Evolutionary conservation across 306 rosid genomes (phyloP).

Genomic region (Crotalaria pallida): DNA sequence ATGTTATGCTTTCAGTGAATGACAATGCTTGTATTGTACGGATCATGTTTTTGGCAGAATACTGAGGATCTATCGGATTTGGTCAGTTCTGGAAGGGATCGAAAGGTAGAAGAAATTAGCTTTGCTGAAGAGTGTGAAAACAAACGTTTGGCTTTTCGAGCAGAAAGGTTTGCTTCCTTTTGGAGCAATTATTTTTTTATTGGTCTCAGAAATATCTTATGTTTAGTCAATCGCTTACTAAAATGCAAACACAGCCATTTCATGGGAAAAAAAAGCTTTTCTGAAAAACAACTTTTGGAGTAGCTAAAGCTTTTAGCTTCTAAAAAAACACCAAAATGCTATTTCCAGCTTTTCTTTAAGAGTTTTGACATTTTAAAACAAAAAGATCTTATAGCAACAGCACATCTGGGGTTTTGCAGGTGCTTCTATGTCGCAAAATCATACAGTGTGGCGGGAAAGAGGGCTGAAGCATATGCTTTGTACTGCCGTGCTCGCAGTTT

Average conservation of each 20-base stretch:
- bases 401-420: slow-evolving; percentile 36
- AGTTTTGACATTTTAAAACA: background rate
- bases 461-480: slow-evolving; percentile 87
- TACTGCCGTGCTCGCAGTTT: slow-evolving; percentile 57
- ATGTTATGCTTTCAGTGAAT: slow-evolving; percentile 19
- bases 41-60: slow-evolving; percentile 57
- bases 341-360: background rate
- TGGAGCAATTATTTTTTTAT: slow-evolving; percentile 3
- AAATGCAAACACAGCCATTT: background rate
- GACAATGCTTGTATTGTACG: slow-evolving; percentile 7
- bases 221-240: slow-evolving; percentile 5
- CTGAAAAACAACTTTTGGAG: background rate
- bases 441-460: slow-evolving; percentile 85
- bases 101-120: slow-evolving; percentile 64
- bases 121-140: slow-evolving; percentile 66
- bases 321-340: too few species aligned
- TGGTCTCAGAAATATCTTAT: background rate
- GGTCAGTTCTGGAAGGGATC: slow-evolving; percentile 89
- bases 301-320: background rate
- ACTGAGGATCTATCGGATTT: slow-evolving; percentile 88
- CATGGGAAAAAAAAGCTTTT: background rate
- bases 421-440: slow-evolving; percentile 92
- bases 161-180: slow-evolving; percentile 66
- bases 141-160: slow-evolving; percentile 79
- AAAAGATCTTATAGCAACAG: background rate